Percentiles rank a stretch among this genome's conserved stretches.
phyloP scores from a whole-genome alignment of 1,139 yeast species.

The Lodderomyces parapsilosis region DNA sequence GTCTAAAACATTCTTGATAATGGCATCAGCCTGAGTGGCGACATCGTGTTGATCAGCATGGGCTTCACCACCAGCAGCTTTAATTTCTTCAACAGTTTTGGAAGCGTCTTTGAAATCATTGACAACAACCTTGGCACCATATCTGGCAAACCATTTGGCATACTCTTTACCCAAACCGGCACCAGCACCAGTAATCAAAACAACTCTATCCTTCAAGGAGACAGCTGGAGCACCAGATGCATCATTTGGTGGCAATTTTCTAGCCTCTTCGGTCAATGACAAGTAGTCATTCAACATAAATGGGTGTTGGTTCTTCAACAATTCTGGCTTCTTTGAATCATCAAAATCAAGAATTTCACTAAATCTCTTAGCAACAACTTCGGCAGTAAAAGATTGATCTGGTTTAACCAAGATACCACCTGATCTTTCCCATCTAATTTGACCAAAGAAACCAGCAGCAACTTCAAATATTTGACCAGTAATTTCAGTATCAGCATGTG shows the following conservation, averaged over 20 bases:
- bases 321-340: slow-evolving; percentile 50
- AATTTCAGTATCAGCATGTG: slow-evolving; percentile 60
- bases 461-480: slow-evolving; percentile 84
- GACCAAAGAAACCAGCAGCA: slow-evolving; percentile 92
- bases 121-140: slow-evolving; percentile 94
- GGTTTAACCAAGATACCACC: slow-evolving; percentile 85
- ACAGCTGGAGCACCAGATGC: slow-evolving; percentile 47
- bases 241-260: slow-evolving; percentile 56
- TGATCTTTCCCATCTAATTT: slow-evolving; percentile 93
- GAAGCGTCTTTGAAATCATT: slow-evolving; percentile 84
- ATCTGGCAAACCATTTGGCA: slow-evolving; percentile 79
- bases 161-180: slow-evolving; percentile 93
- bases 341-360: slow-evolving; percentile 63
- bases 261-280: slow-evolving; percentile 53
- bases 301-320: slow-evolving; percentile 66
- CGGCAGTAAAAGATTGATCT: slow-evolving; percentile 76
- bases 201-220: slow-evolving; percentile 79
- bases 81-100: slow-evolving; percentile 75
- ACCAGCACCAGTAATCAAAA: slow-evolving; percentile 93
- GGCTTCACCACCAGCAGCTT: slow-evolving; percentile 75
- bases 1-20: slow-evolving; percentile 75
- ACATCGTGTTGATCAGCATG: slow-evolving; percentile 83
- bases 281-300: slow-evolving; percentile 57
- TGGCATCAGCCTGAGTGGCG: slow-evolving; percentile 71
- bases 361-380: slow-evolving; percentile 73